Conservation (phyloP, 2,329 filamentous ascomycete species). For the Arthroderma sp. region DNA sequence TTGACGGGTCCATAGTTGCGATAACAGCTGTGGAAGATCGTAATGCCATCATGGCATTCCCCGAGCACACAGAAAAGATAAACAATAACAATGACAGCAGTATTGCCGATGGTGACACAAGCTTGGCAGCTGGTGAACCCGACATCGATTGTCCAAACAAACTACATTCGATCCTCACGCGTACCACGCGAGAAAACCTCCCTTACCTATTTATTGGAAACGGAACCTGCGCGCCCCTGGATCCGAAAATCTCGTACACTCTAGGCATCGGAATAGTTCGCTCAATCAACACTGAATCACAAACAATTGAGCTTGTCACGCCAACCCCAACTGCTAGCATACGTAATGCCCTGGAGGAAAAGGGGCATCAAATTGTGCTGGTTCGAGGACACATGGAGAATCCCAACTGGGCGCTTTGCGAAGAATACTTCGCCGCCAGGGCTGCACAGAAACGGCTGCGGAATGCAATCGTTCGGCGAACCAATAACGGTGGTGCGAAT, state of each 20-base stretch:
- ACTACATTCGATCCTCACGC: constrained; percentile 19
- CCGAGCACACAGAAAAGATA: constrained; percentile 8
- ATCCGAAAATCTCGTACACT: constrained; percentile 35
- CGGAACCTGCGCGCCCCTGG: constrained; percentile 29
- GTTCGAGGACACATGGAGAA: constrained; percentile 35
- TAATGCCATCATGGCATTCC: constrained; percentile 14
- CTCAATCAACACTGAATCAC: constrained; percentile 25
- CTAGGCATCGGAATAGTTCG: constrained; percentile 39
- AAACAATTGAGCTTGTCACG: constrained; percentile 36
- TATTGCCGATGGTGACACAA: background rate
- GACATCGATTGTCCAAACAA: constrained; percentile 7
- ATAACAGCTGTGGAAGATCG: constrained; percentile 37
- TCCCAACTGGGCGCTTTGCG: constrained; percentile 33
- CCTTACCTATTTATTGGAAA: constrained; percentile 38
- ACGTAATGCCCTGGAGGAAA: constrained; percentile 19
- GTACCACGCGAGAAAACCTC: constrained; percentile 31
- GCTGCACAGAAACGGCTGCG: constrained; percentile 24
- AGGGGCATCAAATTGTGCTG: constrained; percentile 30
- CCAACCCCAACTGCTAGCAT: constrained; percentile 28
- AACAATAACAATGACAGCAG: constrained; percentile 12
- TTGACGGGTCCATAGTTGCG: constrained; percentile 43
- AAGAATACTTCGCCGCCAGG: constrained; percentile 29
- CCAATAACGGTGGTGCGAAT: background rate
- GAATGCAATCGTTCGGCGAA: background rate
- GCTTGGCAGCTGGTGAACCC: background rate